Evolutionary conservation across 352 stramenopile species (phyloP).

Genomic region (Globisporangium radiosum): DNA sequence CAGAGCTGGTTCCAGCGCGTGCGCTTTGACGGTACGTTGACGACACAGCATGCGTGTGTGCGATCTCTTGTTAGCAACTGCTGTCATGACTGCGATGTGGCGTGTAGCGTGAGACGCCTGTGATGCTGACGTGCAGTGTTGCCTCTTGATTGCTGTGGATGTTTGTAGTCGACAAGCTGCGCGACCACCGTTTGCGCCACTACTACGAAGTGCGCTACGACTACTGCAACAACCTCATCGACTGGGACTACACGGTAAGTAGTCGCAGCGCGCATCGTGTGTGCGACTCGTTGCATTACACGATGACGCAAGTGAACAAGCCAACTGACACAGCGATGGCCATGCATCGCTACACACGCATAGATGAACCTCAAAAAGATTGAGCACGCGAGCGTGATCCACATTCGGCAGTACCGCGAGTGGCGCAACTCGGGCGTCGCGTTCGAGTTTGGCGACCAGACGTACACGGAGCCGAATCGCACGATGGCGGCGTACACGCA

Average conservation of each 20-base stretch:
- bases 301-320: background rate
- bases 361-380: constrained; percentile 83
- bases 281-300: background rate
- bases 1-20: constrained; percentile 68
- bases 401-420: constrained; percentile 87
- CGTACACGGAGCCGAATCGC: constrained; percentile 87
- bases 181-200: constrained; percentile 83
- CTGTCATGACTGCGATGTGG: too few relatives aligned
- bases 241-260: constrained; percentile 92
- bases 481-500: constrained; percentile 88
- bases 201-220: constrained; percentile 93
- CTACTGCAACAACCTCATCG: constrained; percentile 87
- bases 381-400: constrained; percentile 88
- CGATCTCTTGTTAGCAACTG: too few relatives aligned
- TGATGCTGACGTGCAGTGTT: background rate
- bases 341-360: too few relatives aligned
- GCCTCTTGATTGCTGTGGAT: background rate
- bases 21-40: constrained; percentile 61
- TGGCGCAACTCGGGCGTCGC: constrained; percentile 91
- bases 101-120: too few relatives aligned
- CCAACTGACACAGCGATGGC: background rate
- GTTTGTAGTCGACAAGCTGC: constrained; percentile 54
- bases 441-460: constrained; percentile 94
- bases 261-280: background rate
- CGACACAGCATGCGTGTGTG: background rate